Percentiles rank a stretch among this genome's conserved stretches.
These are phyloP conservation scores for Pugionium dolabratum DNA, from an alignment of 345 rosid species.

Conservation along the genomic window DNA sequence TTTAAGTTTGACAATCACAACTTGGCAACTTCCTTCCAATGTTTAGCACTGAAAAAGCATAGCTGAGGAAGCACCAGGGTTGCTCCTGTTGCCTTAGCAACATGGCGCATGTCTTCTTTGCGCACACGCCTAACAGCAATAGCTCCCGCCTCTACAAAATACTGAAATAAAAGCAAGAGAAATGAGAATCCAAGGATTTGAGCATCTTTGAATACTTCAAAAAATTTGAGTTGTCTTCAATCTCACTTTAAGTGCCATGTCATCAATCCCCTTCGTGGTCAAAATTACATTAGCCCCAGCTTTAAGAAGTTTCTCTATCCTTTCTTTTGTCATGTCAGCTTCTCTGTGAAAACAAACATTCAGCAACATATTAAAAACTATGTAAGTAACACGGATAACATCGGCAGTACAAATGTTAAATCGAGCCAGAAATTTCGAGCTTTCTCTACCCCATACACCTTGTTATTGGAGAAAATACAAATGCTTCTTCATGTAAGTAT, in stretches of 20 bases:
- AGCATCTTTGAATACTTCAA: neutral
- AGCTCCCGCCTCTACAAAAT: conserved; percentile 96
- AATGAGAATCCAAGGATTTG: neutral
- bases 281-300: conserved; percentile 96
- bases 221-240: neutral
- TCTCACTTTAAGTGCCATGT: conserved; percentile 93
- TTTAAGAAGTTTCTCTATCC: conserved; percentile 86
- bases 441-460: neutral
- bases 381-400: no score
- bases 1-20: neutral
- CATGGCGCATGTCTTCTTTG: conserved; percentile 96
- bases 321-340: conserved; percentile 94
- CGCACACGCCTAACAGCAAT: conserved; percentile 96
- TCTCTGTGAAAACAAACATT: conserved; percentile 58
- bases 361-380: neutral
- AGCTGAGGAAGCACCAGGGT: conserved; percentile 58
- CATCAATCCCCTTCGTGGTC: conserved; percentile 97
- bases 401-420: neutral
- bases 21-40: conserved; percentile 16
- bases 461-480: neutral
- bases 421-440: neutral
- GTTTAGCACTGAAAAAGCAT: neutral
- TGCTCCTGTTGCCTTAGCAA: conserved; percentile 99
- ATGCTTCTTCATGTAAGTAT: neutral
- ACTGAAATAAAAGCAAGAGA: conserved; percentile 52